Conservation (phyloP, 2,329 filamentous ascomycete species). For the Ceratocystiopsis sp. region DNA sequence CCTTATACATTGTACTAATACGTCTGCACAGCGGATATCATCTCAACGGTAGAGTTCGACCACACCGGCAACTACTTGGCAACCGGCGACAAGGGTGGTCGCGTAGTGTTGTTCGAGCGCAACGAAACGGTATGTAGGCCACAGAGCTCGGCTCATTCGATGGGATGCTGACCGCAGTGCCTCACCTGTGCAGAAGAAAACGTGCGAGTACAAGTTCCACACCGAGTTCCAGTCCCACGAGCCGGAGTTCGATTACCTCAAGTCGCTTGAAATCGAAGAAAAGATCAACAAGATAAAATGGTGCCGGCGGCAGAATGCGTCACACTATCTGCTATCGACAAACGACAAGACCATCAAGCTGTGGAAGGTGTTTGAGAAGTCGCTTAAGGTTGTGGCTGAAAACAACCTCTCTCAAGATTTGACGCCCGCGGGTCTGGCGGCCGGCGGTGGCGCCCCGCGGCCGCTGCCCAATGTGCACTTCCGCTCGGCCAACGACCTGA, state of each 20-base stretch:
- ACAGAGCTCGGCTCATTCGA: no score
- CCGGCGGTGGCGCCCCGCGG: conserved; percentile 63
- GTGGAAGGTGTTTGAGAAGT: conserved; percentile 99
- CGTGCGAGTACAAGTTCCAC: conserved; percentile 99
- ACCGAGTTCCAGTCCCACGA: conserved; percentile 99
- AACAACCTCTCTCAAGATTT: conserved; percentile 95
- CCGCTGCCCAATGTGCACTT: conserved; percentile 58
- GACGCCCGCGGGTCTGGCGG: conserved; percentile 56
- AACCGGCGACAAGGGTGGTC: conserved; percentile 76
- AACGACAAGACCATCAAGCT: conserved; percentile 99
- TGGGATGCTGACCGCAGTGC: background rate
- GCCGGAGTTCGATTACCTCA: conserved; percentile 97
- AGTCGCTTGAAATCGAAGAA: conserved; percentile 98
- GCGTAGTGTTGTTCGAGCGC: conserved; percentile 74
- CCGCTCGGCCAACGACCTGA: conserved; percentile 65
- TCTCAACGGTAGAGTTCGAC: conserved; percentile 81
- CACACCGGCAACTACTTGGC: conserved; percentile 80
- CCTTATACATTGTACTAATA: no score
- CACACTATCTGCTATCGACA: conserved; percentile 92
- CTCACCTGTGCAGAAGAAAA: conserved; percentile 64
- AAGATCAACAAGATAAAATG: conserved; percentile 99
- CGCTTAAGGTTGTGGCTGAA: conserved; percentile 93
- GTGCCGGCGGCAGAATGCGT: conserved; percentile 95
- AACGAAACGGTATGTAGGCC: conserved; percentile 68
- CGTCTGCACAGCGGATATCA: conserved; percentile 54